Evolutionary conservation across 192 early-diverging fungal genomes (phyloP).

Genomic region (Coemansia interrupta): DNA sequence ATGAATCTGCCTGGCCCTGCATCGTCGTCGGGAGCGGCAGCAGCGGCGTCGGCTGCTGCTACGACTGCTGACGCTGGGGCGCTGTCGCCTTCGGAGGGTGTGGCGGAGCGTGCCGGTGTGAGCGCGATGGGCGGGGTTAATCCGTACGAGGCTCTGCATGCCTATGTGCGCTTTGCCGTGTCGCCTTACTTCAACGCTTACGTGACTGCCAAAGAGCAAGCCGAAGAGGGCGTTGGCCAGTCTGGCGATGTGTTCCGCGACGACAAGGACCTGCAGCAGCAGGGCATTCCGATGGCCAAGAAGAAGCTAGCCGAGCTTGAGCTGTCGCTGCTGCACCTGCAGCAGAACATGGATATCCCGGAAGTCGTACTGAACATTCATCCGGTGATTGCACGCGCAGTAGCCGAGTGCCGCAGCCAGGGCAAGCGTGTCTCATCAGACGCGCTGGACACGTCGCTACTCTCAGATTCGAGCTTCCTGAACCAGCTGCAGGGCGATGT

Average conservation of each 20-base stretch:
- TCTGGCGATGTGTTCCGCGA: conserved; percentile 38
- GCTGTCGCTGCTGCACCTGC: conserved; percentile 87
- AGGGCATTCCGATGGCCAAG: conserved; percentile 90
- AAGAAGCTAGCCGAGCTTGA: conserved; percentile 99
- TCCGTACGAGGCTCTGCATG: conserved; percentile 87
- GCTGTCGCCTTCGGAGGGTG: too few species aligned
- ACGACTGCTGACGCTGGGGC: background rate
- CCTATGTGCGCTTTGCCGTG: conserved; percentile 89
- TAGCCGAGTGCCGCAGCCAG: conserved; percentile 65
- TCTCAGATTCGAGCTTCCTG: conserved; percentile 80
- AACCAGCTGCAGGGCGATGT: conserved; percentile 95
- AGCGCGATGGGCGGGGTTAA: conserved; percentile 37
- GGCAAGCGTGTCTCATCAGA: conserved; percentile 68
- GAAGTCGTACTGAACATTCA: conserved; percentile 84
- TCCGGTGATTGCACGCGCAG: conserved; percentile 70
- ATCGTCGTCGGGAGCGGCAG: background rate
- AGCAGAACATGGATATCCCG: conserved; percentile 98
- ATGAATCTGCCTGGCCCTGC: conserved; percentile 85
- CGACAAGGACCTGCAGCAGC: conserved; percentile 58
- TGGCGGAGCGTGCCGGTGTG: conserved; percentile 25
- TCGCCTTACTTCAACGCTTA: conserved; percentile 96
- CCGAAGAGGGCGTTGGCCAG: conserved; percentile 35
- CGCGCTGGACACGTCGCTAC: conserved; percentile 63
- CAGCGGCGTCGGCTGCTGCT: background rate
- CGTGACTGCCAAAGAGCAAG: conserved; percentile 66